Base-by-base conservation (phyloP, 306 rosid genomes). In the Glycyrrhiza uralensis region DNA sequence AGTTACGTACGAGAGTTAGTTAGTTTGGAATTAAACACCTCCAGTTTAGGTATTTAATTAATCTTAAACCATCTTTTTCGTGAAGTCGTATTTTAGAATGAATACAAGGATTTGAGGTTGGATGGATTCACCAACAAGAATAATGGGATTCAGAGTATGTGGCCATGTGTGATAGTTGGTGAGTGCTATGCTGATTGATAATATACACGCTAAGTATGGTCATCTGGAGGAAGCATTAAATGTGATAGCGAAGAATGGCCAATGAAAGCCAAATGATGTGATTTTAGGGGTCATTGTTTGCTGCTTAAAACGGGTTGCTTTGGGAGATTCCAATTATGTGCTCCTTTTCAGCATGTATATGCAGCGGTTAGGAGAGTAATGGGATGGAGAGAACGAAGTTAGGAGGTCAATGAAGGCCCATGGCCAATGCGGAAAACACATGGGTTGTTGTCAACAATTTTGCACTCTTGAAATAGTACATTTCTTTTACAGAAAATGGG, bases 1-100 rank as follows among this genome's bases (percentile, higher is more conserved):
- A 26, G 18, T 44, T 17, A 36, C 13, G 26, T 35, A 61, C 12
- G 2, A 50, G 9, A 17, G 70, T 20, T 26, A 39, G n/a, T 47
- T 18, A 13, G 20, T 51, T 64, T 50, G 30, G 29, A 63, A 62
- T 62, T 50, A 15, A 64, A 7, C 72, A 26, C 72, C 79, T 49
- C 29, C 23, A 35, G 7, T 11, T 63, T 33, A 49, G 71, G 30
- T 33, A 4, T 20, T 29, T 60, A 20, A 57, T 55, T 22, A 28
- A 28, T 19, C 20, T 13, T 56, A 12, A 56, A n/a, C 8, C 4
- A 24, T 23, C 7, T 52, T n/a, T n/a, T n/a, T 24, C 0, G 35
- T 52, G 24, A 52, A 2, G 35, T 52, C 33, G 15, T 23, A n/a
- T 52, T 14, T 15, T 14, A 62, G 10, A 64, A 4, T 64, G 14